Percentiles rank a stretch among this genome's conserved stretches.
phyloP scores from a whole-genome alignment of 1,139 yeast genomes.

The Geotrichum europaeum region DNA sequence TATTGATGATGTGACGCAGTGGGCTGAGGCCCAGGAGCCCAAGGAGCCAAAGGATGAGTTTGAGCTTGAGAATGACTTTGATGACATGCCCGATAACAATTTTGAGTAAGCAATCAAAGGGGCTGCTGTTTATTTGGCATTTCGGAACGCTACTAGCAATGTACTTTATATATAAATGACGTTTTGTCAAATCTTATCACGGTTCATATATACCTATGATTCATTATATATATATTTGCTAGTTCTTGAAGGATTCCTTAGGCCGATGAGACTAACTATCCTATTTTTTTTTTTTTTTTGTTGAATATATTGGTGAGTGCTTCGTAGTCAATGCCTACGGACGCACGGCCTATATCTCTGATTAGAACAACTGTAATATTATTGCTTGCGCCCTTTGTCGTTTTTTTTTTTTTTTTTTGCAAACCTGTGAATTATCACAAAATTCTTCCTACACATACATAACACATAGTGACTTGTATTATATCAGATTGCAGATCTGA shows the following conservation, averaged over 20 bases:
- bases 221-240: neutral
- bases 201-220: neutral
- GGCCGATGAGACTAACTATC: too few species aligned
- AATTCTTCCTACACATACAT: neutral
- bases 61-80: constrained; percentile 43
- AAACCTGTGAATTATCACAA: too few species aligned
- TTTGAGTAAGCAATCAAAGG: neutral
- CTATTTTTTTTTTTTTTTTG: too few species aligned
- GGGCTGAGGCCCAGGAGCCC: constrained; percentile 96
- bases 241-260: neutral
- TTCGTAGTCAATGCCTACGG: too few species aligned
- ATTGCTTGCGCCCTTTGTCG: too few species aligned
- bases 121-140: neutral
- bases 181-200: neutral
- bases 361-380: too few species aligned
- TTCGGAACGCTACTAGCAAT: neutral
- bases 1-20: constrained; percentile 94
- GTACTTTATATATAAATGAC: neutral
- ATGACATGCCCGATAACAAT: constrained; percentile 11
- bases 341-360: too few species aligned
- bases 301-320: too few species aligned
- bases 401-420: too few species aligned
- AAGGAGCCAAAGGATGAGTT: constrained; percentile 84
- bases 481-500: too few species aligned
- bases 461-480: too few species aligned